Evolutionary conservation across 2,329 filamentous ascomycete species (phyloP).

Genomic region (Colletotrichum scovillei): DNA sequence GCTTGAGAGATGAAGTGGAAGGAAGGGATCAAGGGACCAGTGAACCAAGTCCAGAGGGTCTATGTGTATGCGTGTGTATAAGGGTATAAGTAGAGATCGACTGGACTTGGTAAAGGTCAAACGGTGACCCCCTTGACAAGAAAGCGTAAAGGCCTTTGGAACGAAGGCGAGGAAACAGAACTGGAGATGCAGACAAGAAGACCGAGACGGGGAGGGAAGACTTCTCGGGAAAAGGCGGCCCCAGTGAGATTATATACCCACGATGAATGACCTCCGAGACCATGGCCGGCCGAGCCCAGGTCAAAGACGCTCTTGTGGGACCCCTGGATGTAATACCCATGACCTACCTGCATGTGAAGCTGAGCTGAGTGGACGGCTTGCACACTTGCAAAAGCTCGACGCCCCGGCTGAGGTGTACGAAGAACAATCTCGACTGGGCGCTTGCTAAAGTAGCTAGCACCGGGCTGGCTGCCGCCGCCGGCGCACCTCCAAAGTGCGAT

Average conservation of each 20-base stretch:
- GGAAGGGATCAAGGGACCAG: slow-evolving; percentile 12
- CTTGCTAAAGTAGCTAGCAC: slow-evolving; percentile 15
- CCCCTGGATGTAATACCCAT: slow-evolving; percentile 9
- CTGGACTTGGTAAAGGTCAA: slow-evolving; percentile 18
- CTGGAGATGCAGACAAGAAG: slow-evolving; percentile 8
- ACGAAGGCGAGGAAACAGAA: slow-evolving; percentile 18
- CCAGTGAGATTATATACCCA: slow-evolving; percentile 28
- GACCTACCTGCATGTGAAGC: slow-evolving; percentile 25
- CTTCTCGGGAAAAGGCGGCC: slow-evolving; percentile 3
- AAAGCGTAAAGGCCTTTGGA: slow-evolving; percentile 1
- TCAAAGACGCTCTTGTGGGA: slow-evolving; percentile 20
- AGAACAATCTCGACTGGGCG: slow-evolving; percentile 1
- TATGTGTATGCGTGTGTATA: not conserved
- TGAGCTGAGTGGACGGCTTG: slow-evolving; percentile 17
- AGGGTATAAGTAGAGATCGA: slow-evolving; percentile 23
- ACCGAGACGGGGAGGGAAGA: not conserved
- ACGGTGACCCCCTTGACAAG: not conserved
- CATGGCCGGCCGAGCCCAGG: slow-evolving; percentile 20
- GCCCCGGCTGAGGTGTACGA: slow-evolving; percentile 3
- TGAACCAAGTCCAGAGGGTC: slow-evolving; percentile 11
- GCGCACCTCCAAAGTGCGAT: slow-evolving; percentile 3
- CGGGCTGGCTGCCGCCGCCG: slow-evolving; percentile 23
- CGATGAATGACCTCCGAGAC: slow-evolving; percentile 10
- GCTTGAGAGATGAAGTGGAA: not conserved
- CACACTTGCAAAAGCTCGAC: slow-evolving; percentile 25